phyloP scores from a whole-genome alignment of 2,329 filamentous ascomycete species.

The Trichoderma sp. region DNA sequence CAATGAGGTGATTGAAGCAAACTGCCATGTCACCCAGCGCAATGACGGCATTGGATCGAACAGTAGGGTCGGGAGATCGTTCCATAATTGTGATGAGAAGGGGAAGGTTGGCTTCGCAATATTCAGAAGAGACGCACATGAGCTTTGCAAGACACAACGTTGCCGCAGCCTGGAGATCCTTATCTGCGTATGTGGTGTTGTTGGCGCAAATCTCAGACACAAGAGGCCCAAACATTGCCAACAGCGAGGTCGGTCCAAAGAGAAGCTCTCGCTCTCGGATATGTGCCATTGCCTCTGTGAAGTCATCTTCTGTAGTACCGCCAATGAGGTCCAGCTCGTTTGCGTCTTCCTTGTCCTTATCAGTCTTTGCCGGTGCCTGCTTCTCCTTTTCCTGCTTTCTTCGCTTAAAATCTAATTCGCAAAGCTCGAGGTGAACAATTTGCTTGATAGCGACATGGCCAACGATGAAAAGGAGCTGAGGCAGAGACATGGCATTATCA shows the following conservation, averaged over 20 bases:
- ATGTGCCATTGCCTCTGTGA: conserved; percentile 82
- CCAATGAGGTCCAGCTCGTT: conserved; percentile 96
- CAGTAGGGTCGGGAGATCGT: conserved; percentile 86
- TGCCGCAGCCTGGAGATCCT: conserved; percentile 87
- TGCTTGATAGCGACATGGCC: conserved; percentile 98
- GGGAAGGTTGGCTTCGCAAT: conserved; percentile 90
- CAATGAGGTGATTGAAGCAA: conserved; percentile 98
- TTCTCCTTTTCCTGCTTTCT: conserved; percentile 90
- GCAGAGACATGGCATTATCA: conserved; percentile 75
- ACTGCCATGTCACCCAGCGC: conserved; percentile 98
- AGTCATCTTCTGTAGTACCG: conserved; percentile 92
- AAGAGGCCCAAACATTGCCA: conserved; percentile 88
- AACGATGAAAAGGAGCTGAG: conserved; percentile 91
- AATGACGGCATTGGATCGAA: conserved; percentile 94
- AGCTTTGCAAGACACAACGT: conserved; percentile 95
- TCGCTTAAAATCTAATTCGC: conserved; percentile 96
- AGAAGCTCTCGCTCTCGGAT: conserved; percentile 83
- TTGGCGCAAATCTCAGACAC: conserved; percentile 94
- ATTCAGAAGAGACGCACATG: conserved; percentile 97
- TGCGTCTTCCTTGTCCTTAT: conserved; percentile 65
- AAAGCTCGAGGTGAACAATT: conserved; percentile 97
- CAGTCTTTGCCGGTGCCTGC: conserved; percentile 51
- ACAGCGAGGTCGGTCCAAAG: conserved; percentile 78
- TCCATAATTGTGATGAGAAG: conserved; percentile 98
- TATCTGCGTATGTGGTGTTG: conserved; percentile 89